Conservation (phyloP, 2,329 filamentous ascomycete species). For the Karstenula rhodostoma region DNA sequence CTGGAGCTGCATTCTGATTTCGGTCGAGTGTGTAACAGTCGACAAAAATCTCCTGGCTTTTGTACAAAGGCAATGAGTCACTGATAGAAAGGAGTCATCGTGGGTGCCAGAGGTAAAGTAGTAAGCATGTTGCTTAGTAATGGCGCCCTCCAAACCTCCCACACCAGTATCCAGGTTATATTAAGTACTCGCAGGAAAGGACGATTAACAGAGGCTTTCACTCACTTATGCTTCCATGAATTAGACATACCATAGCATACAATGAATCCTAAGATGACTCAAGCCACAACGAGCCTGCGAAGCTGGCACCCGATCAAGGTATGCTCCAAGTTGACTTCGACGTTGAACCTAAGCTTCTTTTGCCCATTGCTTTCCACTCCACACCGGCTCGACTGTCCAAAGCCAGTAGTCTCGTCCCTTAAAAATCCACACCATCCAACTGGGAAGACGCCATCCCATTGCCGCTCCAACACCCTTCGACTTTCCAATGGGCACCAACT, state of each 20-base stretch:
- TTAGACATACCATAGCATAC: no score
- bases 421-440: constrained; percentile 48
- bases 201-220: no score
- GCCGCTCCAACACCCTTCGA: constrained; percentile 45
- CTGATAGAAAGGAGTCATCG: neutral
- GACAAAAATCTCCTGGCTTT: neutral
- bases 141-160: neutral
- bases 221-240: no score
- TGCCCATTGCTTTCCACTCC: constrained; percentile 62
- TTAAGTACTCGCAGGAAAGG: no score
- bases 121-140: neutral
- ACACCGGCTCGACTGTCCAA: constrained; percentile 57
- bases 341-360: constrained; percentile 54
- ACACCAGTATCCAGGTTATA: no score
- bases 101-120: neutral
- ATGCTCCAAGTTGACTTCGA: neutral
- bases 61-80: neutral
- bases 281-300: no score
- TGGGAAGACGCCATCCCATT: constrained; percentile 51
- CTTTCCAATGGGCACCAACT: constrained; percentile 44
- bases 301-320: neutral
- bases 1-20: constrained; percentile 28
- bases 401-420: constrained; percentile 59
- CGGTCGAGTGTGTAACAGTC: no score
- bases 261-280: no score